Evolutionary conservation across 1,139 yeast species (phyloP).

Genomic region (Debaryomycetaceae sp.): DNA sequence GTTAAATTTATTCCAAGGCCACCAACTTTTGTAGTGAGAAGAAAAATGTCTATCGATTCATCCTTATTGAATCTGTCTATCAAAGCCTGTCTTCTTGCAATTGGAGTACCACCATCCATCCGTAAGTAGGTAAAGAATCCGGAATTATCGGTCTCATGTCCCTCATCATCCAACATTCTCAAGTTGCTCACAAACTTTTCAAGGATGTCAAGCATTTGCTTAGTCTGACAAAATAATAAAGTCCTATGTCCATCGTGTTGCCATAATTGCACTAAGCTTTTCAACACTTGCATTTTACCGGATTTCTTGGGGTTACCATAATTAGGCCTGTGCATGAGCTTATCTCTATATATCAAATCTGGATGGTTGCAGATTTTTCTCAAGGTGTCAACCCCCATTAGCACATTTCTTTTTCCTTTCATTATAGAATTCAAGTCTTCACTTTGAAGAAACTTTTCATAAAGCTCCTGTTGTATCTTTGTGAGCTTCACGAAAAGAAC

Average conservation of each 20-base stretch:
- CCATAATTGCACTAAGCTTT: conserved; percentile 76
- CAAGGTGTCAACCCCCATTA: conserved; percentile 85
- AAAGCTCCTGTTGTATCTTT: conserved; percentile 66
- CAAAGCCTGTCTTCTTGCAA: conserved; percentile 66
- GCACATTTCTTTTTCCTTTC: conserved; percentile 73
- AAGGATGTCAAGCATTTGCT: conserved; percentile 88
- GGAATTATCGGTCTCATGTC: conserved; percentile 8
- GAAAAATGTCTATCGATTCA: conserved; percentile 56
- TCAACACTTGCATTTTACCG: conserved; percentile 89
- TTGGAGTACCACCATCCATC: conserved; percentile 95
- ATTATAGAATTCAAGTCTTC: conserved; percentile 72
- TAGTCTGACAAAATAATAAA: conserved; percentile 81
- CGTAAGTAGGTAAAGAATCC: conserved; percentile 52
- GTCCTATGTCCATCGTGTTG: conserved; percentile 72
- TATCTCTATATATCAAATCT: conserved; percentile 66
- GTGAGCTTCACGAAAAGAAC: conserved; percentile 89
- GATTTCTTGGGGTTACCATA: conserved; percentile 71
- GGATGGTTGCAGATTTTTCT: conserved; percentile 97
- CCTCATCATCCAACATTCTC: conserved; percentile 22
- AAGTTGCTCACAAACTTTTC: conserved; percentile 55
- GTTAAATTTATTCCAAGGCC: conserved; percentile 93
- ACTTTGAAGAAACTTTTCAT: conserved; percentile 69
- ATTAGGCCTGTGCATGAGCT: conserved; percentile 34
- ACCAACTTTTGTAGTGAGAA: conserved; percentile 91
- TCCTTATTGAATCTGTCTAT: conserved; percentile 79